Evolutionary conservation across 495 filamentous ascomycete genomes (phyloP).

Genomic region (Chaetomium fimeti): DNA sequence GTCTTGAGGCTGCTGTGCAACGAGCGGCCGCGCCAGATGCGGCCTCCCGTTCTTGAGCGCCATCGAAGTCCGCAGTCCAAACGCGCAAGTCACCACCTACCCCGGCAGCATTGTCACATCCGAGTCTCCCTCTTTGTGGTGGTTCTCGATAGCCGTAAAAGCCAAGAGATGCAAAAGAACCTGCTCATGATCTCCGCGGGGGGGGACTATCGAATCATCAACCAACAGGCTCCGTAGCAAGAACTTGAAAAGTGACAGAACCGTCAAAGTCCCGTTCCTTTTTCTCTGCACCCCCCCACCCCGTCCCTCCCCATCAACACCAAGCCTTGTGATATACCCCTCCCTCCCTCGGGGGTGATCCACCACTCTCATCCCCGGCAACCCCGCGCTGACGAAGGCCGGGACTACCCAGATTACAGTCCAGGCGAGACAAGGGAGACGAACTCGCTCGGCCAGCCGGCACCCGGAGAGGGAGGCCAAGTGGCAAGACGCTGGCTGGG

Average conservation of each 20-base stretch:
- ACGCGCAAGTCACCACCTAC: background rate
- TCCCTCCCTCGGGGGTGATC: no score
- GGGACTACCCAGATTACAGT: background rate
- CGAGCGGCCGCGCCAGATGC: background rate
- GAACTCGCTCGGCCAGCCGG: background rate
- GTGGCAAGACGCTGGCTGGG: background rate
- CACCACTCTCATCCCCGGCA: no score
- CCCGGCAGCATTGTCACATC: background rate
- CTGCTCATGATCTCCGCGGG: background rate
- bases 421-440: background rate
- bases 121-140: background rate
- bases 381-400: no score
- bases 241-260: conserved; percentile 2
- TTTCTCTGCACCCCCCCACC: background rate
- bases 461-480: background rate
- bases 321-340: background rate
- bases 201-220: no score
- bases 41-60: conserved; percentile 1
- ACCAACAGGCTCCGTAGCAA: no score
- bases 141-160: background rate
- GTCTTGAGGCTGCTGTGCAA: background rate
- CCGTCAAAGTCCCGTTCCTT: background rate
- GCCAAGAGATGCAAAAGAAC: background rate
- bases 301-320: background rate
- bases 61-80: background rate